Base-by-base conservation (phyloP, 768 basidiomycete genomes). In the Filobasidium floriforme region DNA sequence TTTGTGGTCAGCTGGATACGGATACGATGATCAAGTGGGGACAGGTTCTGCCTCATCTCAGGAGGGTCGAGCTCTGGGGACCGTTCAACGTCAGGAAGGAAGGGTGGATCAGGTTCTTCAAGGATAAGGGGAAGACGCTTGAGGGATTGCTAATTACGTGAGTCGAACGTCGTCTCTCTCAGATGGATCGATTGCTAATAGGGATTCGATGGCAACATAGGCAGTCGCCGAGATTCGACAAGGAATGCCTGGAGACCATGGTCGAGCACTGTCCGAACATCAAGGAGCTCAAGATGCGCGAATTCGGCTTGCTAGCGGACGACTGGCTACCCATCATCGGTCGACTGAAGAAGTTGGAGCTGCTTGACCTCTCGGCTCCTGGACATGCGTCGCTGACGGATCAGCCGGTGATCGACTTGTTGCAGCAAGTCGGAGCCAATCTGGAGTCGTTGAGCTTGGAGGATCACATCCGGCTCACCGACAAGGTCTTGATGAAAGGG, bases 211-310 rank as follows among this genome's bases (percentile, higher is more conserved):
- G 2, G 11, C 29, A 14, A 49, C 54, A 43, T 29, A 63, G 57
- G 10, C 90, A 93, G 73, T 89, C 88, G 65, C 90, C 91, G 9
- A 85, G 91, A 5, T 92, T 98, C 77, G 86, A 91, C 75, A 73
- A 86, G 3, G 82, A 83, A 12, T 90, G 88, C 73, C 78, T 89
- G 64, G 73, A 81, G 14, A 75, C 83, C 0, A 83, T 96, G 26
- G 83, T 86, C 29, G 61, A 80, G 40, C 69, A 80, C 62, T 84
- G 83, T 62, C 80, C 83, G 26, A 82, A 83, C 59, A 80, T 98
- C 19, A 82, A 78, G n/a, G 85, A 87, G 59, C 83, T 99, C 0
- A 84, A 89, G 1, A 80, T 99, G 44, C 85, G 85, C 67, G 89
- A 93, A 73, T 77, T 97, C 40, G 90, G 88, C 7, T 79, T 84